A percentile compares a stretch with the other conserved stretches of the same genome.
phyloP scores from a whole-genome alignment of 2,329 filamentous ascomycete species.

The Alternaria incomplexa region DNA sequence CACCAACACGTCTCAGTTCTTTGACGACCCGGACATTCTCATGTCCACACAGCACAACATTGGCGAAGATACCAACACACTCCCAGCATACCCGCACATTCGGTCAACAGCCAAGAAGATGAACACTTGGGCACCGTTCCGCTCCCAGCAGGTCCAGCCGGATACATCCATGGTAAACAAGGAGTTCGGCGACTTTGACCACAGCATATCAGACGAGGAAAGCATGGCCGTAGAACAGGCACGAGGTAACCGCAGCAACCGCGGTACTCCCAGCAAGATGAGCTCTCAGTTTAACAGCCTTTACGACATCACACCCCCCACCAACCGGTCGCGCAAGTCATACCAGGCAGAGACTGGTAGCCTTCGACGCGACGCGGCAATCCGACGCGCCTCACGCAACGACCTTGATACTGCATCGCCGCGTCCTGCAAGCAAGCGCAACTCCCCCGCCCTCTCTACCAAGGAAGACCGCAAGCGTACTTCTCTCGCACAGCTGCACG shows the following conservation, averaged over 20 bases:
- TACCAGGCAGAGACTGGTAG: slow-evolving; percentile 42
- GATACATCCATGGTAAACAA: slow-evolving; percentile 50
- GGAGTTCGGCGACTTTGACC: slow-evolving; percentile 50
- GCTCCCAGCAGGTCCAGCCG: slow-evolving; percentile 41
- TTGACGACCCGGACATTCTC: slow-evolving; percentile 45
- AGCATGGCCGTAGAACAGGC: slow-evolving; percentile 64
- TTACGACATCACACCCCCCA: slow-evolving; percentile 56
- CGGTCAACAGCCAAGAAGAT: slow-evolving; percentile 48
- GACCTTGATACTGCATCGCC: slow-evolving; percentile 48
- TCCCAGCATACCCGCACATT: slow-evolving; percentile 42
- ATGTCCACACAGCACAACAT: slow-evolving; percentile 49
- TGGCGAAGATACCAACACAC: slow-evolving; percentile 44
- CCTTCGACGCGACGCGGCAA: slow-evolving; percentile 54
- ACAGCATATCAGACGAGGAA: slow-evolving; percentile 51
- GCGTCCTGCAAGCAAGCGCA: slow-evolving; percentile 47
- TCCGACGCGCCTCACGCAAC: slow-evolving; percentile 53
- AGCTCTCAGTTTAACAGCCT: slow-evolving; percentile 60
- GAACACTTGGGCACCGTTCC: slow-evolving; percentile 45
- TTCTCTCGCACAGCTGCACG: slow-evolving; percentile 63
- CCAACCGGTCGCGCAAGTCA: slow-evolving; percentile 45
- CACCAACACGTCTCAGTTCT: slow-evolving; percentile 34
- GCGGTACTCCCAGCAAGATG: slow-evolving; percentile 50
- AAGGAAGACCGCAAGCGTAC: slow-evolving; percentile 51
- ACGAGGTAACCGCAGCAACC: slow-evolving; percentile 52
- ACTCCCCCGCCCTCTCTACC: slow-evolving; percentile 39